Evolutionary conservation across 768 basidiomycete species (phyloP), one percentile per base, ranked within the genome.

Genomic region (Hygrophoropsis aurantiaca): DNA sequence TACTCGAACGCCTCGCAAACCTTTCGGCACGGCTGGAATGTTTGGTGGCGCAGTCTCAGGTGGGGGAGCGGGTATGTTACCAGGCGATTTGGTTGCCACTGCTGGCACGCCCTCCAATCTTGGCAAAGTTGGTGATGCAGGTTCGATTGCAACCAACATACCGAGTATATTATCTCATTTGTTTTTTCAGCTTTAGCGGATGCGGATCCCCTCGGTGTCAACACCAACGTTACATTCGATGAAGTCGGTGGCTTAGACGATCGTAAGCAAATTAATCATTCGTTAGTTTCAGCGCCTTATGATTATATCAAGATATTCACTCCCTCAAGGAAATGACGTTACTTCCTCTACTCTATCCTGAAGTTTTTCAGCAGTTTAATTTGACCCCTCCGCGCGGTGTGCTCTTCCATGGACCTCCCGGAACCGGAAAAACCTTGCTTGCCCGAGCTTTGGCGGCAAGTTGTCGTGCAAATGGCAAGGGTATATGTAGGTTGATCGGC

Each of bases 291-390:
- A 19, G 47, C 16, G 37, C 38, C 40, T 42, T 20, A 23, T 51
- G 38, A 33, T 34, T 30, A 40, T 42, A 21, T 46, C 13, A 42
- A 94, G 92, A 99, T 57, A 95, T 99, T 46, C 92, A 95, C 60
- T 88, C 93, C 7, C 71, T 98, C 49, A 98, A 97, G 70, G 97
- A 99, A 64, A 98, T 99, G 97, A 97, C 97, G 0, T 75, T 97
- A 8, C 78, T 99, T 0, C 97, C 97, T 2, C 73, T 99, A 0
- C 71, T 97, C 19, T 98, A 99, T 62, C 97, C 97, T 0, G 97
- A 99, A 66, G 84, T 99, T 11, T 98, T 98, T 62, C 91, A 94
- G 55, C 82, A 84, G 40, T 95, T 98, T 66, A 85, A 82, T 42
- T 82, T 99, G 32, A 97, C 93, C 0, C 97, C 97, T 34, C 97